Evolutionary conservation across 805 yeast species (phyloP).

Genomic region (Suhomyces canberraensis): DNA sequence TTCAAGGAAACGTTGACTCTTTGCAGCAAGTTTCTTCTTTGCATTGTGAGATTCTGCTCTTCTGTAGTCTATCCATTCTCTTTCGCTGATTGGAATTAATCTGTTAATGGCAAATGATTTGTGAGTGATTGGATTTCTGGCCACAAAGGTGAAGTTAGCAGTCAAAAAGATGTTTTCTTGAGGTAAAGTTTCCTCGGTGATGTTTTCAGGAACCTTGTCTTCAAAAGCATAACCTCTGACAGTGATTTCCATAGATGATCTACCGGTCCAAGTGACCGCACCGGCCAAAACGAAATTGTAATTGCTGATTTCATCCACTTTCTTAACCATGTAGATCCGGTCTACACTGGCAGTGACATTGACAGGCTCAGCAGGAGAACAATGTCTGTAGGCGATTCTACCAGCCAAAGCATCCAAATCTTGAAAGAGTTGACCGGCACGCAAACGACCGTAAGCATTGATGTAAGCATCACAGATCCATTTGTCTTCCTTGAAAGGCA

Average conservation of each 20-base stretch:
- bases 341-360: conserved; percentile 95
- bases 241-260: conserved; percentile 92
- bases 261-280: conserved; percentile 91
- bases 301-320: conserved; percentile 71
- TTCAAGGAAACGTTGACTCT: conserved; percentile 54
- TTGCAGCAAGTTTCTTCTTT: conserved; percentile 76
- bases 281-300: conserved; percentile 84
- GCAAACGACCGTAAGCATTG: conserved; percentile 84
- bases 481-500: conserved; percentile 82
- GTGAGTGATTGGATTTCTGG: conserved; percentile 91
- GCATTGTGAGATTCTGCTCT: conserved; percentile 89
- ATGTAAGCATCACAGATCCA: conserved; percentile 84
- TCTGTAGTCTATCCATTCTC: conserved; percentile 79
- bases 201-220: conserved; percentile 47
- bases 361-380: conserved; percentile 94
- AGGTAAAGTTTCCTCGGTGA: conserved; percentile 56
- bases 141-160: conserved; percentile 93
- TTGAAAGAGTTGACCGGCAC: conserved; percentile 92
- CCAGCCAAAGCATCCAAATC: conserved; percentile 94
- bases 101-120: conserved; percentile 83
- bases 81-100: conserved; percentile 68
- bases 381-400: conserved; percentile 86
- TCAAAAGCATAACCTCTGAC: conserved; percentile 82
- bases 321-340: conserved; percentile 80
- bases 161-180: conserved; percentile 72